Evolutionary conservation across 495 filamentous ascomycete species (phyloP), one percentile per base, ranked within the genome.

Genomic region (Daldinia grandis): DNA sequence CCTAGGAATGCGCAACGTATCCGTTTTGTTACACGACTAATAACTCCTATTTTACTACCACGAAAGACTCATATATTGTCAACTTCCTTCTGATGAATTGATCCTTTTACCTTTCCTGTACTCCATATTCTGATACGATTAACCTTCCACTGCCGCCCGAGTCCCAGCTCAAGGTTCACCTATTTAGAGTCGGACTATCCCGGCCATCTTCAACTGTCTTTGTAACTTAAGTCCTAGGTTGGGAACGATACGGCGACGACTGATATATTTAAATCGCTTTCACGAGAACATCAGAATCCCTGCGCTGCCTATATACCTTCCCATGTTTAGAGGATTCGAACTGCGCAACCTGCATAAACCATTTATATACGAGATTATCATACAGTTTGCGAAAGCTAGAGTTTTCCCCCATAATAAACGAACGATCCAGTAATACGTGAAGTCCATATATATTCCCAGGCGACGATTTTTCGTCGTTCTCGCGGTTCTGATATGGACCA

Each of bases 401-500:
- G 42, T 60, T n/a, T n/a, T 14, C 21, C 31, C 27, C 15, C 7
- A n/a, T 21, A 62, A 61, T 54, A 68, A n/a, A 44, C 57, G n/a
- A 50, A n/a, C 47, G 44, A 57, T 31, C 31, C 51, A 53, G 44
- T 33, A 42, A 55, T 35, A 58, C 31, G 14, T 15, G 12, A 59
- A 61, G 54, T 56, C 51, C 57, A 42, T 54, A 2, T 44, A 38
- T 51, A 42, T n/a, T 25, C 25, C 25, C 40, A 58, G 3, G 12
- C 55, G 65, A 57, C 68, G 64, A 58, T 17, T 67, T 35, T 30
- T 66, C 71, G 65, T 66, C 68, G 56, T 56, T 62, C 56, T 19
- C 61, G 14, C 42, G 56, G 40, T 59, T 58, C 60, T 62, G 68
- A 72, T 64, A 84, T 85, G 82, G 82, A 83, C 49, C 74, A 74